A percentile compares a stretch with the other conserved stretches of the same genome.
Conservation (phyloP, 768 basidiomycete genomes). For the Boletales sp. region DNA sequence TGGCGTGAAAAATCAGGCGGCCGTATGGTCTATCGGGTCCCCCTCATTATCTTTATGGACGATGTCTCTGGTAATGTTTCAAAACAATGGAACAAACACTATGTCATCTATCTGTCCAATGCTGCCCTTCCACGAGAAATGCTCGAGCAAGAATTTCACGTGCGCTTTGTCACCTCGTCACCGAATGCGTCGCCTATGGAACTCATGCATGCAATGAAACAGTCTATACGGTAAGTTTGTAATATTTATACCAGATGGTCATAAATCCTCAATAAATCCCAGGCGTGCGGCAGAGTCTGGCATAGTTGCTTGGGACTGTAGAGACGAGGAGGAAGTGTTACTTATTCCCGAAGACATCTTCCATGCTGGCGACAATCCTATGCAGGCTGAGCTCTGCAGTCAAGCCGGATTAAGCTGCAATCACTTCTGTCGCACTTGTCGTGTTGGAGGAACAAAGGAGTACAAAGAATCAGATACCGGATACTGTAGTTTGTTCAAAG, state of each 20-base stretch:
- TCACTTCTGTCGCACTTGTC: constrained; percentile 29
- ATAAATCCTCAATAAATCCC: too few species aligned
- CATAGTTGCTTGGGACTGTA: constrained; percentile 21
- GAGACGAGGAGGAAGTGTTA: constrained; percentile 15
- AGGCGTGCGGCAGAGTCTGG: constrained; percentile 4
- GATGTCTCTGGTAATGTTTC: constrained; percentile 33
- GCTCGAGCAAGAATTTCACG: constrained; percentile 29
- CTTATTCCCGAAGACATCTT: constrained; percentile 21
- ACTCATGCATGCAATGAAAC: constrained; percentile 25
- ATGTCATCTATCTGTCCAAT: constrained; percentile 31
- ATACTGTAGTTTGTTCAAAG: constrained; percentile 14
- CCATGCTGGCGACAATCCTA: constrained; percentile 31
- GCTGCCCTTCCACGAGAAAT: constrained; percentile 24
- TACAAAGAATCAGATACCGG: constrained; percentile 24
- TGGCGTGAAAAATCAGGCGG: constrained; percentile 14
- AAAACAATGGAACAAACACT: constrained; percentile 36
- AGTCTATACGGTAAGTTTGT: constrained; percentile 14
- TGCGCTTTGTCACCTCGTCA: constrained; percentile 31
- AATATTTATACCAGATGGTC: background rate
- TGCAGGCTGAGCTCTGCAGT: constrained; percentile 32
- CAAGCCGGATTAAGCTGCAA: constrained; percentile 29
- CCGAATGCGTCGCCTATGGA: constrained; percentile 33
- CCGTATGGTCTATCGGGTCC: constrained; percentile 11
- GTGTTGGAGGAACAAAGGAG: constrained; percentile 25
- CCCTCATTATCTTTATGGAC: constrained; percentile 30